These are phyloP conservation scores for Daldinia sp. DNA, from an alignment of 2,329 filamentous ascomycete species.

Conservation along the genomic window DNA sequence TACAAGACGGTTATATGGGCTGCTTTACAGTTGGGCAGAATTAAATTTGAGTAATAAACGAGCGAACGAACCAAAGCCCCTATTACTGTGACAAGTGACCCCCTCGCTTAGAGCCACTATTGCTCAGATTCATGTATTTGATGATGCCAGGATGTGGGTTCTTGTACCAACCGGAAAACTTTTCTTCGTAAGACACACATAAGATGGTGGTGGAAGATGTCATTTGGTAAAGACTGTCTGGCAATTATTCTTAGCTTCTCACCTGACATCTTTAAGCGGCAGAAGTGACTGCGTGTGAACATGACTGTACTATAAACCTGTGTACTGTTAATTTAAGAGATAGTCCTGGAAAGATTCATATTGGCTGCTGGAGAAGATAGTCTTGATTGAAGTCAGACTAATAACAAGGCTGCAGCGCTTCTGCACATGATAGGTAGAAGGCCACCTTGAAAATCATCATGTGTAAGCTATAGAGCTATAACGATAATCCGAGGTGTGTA, in stretches of 20 bases:
- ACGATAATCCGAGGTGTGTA: conserved; percentile 41
- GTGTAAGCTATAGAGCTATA: conserved; percentile 37
- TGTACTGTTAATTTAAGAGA: conserved; percentile 42
- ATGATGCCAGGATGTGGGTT: conserved; percentile 25
- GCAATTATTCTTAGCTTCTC: conserved; percentile 31
- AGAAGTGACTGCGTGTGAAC: conserved; percentile 29
- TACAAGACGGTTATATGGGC: conserved; percentile 30
- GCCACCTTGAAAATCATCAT: conserved; percentile 35
- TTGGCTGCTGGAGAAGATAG: conserved; percentile 30
- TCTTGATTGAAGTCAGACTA: conserved; percentile 38
- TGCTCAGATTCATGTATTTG: conserved; percentile 28
- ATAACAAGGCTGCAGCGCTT: conserved; percentile 42
- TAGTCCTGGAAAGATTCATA: conserved; percentile 27
- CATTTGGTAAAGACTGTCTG: conserved; percentile 32
- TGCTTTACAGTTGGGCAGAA: conserved; percentile 32
- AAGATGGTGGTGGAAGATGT: conserved; percentile 28
- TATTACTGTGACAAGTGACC: conserved; percentile 41
- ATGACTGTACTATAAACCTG: conserved; percentile 33
- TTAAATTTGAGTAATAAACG: conserved; percentile 28
- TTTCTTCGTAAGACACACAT: conserved; percentile 36
- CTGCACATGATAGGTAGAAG: conserved; percentile 36
- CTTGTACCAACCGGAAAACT: conserved; percentile 21
- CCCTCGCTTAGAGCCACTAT: conserved; percentile 23
- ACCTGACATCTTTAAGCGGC: conserved; percentile 32
- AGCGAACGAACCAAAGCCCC: conserved; percentile 32